Base-by-base conservation (phyloP, 2,329 filamentous ascomycete species). In the Alternaria postmessia region DNA sequence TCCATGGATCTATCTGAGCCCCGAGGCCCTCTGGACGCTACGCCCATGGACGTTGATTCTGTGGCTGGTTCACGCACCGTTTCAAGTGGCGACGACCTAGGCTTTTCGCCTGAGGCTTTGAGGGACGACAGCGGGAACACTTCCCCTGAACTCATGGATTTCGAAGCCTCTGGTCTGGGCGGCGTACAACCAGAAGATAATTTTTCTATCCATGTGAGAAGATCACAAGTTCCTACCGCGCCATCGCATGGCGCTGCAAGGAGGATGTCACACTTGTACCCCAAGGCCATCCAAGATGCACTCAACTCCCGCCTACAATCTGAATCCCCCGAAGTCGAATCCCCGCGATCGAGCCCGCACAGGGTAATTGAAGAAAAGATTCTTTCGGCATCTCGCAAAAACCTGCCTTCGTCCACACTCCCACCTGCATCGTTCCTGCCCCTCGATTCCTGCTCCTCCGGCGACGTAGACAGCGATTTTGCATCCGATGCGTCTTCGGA, bases 351-450 rank as follows among this genome's bases (percentile, higher is more conserved):
- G 11, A 62, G 59, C 14, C 53, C 61, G 5, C 66, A 63, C 39
- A 59, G 60, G 2, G 54, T 72, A 2, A 81, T 97, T 88, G 57
- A 86, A 77, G 22, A 96, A 80, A 22, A 94, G 83, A 71, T 89
- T 82, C 42, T 90, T 80, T 65, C 92, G 82, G 58, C 91, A 80
- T 63, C 94, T 85, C 58, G 90, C 83, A 51, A 94, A 81, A 51
- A 94, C 83, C 48, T 84, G 7, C 79, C 80, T 0, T 80, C 75
- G 12, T 83, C 82, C 0, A 56, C 66, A 7, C 75, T 84, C 1
- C 82, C 82, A 2, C 80, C 81, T 1, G 78, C 82, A 0, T 80
- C 81, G 0, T 82, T 80, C 59, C 75, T 81, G 28, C 75, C 78
- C 0, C 74, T 79, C 47, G 76, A 79, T 42, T 78, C 75, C 2